Conservation (phyloP, 805 yeast genomes). For the Pichia thaimueangensis region DNA sequence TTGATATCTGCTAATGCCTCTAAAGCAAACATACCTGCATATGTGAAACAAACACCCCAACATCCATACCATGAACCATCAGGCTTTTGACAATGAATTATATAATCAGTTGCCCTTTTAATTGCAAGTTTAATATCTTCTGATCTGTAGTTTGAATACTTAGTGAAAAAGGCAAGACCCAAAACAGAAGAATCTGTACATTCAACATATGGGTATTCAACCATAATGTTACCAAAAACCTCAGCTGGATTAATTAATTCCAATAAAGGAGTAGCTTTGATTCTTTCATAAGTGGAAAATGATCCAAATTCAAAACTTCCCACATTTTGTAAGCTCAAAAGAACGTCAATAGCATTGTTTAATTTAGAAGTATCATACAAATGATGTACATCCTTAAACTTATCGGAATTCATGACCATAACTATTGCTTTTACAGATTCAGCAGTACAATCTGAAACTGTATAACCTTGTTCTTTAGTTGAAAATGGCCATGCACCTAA, state of each 20-base stretch:
- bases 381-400: constrained; percentile 35
- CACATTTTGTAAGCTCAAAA: constrained; percentile 69
- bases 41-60: constrained; percentile 96
- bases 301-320: constrained; percentile 83
- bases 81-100: constrained; percentile 54
- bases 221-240: constrained; percentile 97
- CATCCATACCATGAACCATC: constrained; percentile 99
- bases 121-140: constrained; percentile 67
- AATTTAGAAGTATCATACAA: constrained; percentile 47
- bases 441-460: constrained; percentile 95
- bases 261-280: constrained; percentile 69
- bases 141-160: constrained; percentile 56
- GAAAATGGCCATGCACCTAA: constrained; percentile 95
- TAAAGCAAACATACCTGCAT: constrained; percentile 96
- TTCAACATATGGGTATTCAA: constrained; percentile 96
- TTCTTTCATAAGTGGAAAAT: constrained; percentile 84
- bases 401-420: constrained; percentile 72
- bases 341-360: constrained; percentile 66
- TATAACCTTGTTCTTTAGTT: constrained; percentile 92
- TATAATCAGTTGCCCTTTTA: constrained; percentile 64
- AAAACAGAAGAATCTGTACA: constrained; percentile 94
- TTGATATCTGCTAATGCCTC: constrained; percentile 81
- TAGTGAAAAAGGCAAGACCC: constrained; percentile 75
- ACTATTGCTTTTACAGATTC: constrained; percentile 90
- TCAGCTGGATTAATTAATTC: constrained; percentile 92